Conservation (phyloP, 306 rosid genomes). For the Malus sylvestris region DNA sequence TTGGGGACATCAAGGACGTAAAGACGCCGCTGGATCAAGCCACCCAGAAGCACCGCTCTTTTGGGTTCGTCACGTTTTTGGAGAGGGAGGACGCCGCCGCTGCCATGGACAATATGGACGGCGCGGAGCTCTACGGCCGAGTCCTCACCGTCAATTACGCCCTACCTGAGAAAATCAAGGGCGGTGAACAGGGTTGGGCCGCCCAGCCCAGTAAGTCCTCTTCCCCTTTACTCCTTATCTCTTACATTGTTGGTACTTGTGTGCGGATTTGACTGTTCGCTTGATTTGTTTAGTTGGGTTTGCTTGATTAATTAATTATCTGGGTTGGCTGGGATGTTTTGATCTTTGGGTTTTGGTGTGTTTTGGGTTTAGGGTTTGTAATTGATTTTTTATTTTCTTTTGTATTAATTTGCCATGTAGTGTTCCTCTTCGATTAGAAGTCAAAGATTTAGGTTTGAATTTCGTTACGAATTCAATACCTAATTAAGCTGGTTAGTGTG, state of each 20-base stretch:
- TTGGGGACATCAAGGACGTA: conserved; percentile 91
- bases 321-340: background rate
- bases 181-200: conserved; percentile 99
- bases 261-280: background rate
- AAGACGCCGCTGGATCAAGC: conserved; percentile 93
- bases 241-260: background rate
- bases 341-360: background rate
- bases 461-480: no score
- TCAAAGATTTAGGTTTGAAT: no score
- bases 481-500: rapidly evolving
- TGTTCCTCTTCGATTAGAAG: no score
- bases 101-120: conserved; percentile 99
- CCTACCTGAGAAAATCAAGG: conserved; percentile 82
- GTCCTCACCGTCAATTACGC: conserved; percentile 96
- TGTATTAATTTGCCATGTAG: no score
- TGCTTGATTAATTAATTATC: background rate
- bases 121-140: conserved; percentile 93
- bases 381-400: background rate
- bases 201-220: conserved; percentile 74
- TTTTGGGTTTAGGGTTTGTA: background rate
- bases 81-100: conserved; percentile 86
- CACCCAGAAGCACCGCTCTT: conserved; percentile 95
- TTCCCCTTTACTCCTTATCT: background rate
- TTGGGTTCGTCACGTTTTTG: conserved; percentile 90
- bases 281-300: background rate